phyloP scores from a whole-genome alignment of 148 eudicot species.

The Mesembryanthemum crystallinum region DNA sequence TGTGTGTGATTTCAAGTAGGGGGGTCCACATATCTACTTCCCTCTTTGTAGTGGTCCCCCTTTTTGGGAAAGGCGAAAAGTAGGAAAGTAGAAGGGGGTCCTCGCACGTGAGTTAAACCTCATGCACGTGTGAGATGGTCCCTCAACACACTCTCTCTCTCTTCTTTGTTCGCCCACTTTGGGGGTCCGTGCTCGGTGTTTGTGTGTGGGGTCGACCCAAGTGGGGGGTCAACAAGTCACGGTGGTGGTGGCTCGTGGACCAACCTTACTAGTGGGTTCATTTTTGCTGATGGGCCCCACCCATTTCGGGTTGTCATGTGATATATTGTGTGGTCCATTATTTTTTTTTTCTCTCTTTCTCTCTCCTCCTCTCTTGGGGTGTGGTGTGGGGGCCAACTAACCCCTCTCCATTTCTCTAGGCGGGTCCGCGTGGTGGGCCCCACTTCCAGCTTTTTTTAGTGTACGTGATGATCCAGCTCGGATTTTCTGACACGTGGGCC shows the following conservation, averaged over 20 bases:
- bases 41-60: constrained; percentile 20
- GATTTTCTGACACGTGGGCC: constrained; percentile 10
- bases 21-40: constrained; percentile 21
- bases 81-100: not conserved
- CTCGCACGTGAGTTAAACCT: constrained; percentile 25
- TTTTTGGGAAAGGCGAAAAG: constrained; percentile 14
- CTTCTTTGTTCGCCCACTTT: constrained; percentile 15
- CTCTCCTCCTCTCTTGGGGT: not conserved
- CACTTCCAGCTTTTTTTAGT: not conserved
- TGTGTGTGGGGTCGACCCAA: constrained; percentile 11
- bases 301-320: not conserved
- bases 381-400: constrained; percentile 27
- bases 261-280: constrained; percentile 25
- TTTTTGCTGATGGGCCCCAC: constrained; percentile 19
- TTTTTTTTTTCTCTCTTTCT: not conserved
- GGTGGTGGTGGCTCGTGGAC: constrained; percentile 38
- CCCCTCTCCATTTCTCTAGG: constrained; percentile 6
- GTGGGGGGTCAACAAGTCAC: constrained; percentile 20
- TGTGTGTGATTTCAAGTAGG: constrained; percentile 19
- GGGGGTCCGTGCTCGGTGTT: constrained; percentile 22
- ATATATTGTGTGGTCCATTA: constrained; percentile 6
- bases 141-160: not conserved
- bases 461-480: constrained; percentile 5
- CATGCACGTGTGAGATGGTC: constrained; percentile 34
- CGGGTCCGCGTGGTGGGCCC: constrained; percentile 20